phyloP scores from a whole-genome alignment of 495 filamentous ascomycete species.

The Podospora comata region DNA sequence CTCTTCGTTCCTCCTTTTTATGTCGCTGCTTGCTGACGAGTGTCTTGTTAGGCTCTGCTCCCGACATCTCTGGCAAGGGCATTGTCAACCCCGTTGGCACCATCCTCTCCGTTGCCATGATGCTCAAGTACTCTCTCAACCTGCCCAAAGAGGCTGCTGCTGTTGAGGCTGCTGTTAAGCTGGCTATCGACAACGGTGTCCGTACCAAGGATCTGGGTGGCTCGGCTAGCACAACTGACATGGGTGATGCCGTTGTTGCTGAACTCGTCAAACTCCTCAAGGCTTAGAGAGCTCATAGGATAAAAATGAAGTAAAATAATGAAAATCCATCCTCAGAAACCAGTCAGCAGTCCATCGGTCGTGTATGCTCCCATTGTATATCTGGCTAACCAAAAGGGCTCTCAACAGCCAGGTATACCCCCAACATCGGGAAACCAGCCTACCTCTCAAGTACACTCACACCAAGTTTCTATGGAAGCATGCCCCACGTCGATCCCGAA shows the following conservation, averaged over 20 bases:
- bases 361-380: neutral
- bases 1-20: slow-evolving; percentile 6
- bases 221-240: slow-evolving; percentile 63
- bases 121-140: slow-evolving; percentile 84
- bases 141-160: slow-evolving; percentile 67
- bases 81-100: slow-evolving; percentile 84
- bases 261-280: slow-evolving; percentile 60
- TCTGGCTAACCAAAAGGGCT: neutral
- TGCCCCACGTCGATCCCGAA: too few relatives aligned
- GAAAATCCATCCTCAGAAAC: neutral
- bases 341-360: neutral
- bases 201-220: slow-evolving; percentile 81
- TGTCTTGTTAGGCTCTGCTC: slow-evolving; percentile 54
- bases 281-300: slow-evolving; percentile 18
- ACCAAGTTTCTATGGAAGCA: neutral
- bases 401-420: neutral
- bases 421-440: neutral
- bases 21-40: neutral
- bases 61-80: slow-evolving; percentile 79
- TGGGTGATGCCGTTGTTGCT: slow-evolving; percentile 76
- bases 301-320: neutral
- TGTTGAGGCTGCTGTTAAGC: slow-evolving; percentile 77
- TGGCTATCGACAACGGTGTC: slow-evolving; percentile 69
- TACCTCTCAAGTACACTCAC: too few relatives aligned
- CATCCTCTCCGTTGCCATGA: slow-evolving; percentile 84